These are phyloP conservation scores for Pulchroboletus neoregius DNA, from an alignment of 1,284 basidiomycete genomes.

Conservation along the genomic window DNA sequence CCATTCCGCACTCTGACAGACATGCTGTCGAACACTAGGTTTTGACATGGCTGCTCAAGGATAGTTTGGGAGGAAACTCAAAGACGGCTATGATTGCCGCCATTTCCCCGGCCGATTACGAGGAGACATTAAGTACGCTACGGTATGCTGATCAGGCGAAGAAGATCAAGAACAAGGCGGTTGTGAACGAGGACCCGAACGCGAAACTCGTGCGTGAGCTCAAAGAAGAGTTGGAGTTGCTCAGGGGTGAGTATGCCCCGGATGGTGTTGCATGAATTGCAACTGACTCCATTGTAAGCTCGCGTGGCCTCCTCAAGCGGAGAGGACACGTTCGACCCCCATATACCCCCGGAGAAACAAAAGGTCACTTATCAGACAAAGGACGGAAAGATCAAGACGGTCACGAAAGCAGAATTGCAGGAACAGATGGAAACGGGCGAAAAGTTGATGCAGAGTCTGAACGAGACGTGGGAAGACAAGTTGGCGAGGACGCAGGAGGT, in stretches of 20 bases:
- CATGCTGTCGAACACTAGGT: constrained; percentile 47
- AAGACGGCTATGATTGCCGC: constrained; percentile 99
- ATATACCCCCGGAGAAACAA: constrained; percentile 90
- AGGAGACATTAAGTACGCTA: constrained; percentile 93
- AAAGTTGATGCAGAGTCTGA: constrained; percentile 94
- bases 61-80: constrained; percentile 92
- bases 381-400: constrained; percentile 90
- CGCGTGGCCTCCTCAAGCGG: constrained; percentile 60
- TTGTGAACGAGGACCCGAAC: constrained; percentile 99
- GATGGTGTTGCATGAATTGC: constrained; percentile 1
- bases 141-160: constrained; percentile 98
- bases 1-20: constrained; percentile 9
- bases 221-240: constrained; percentile 94
- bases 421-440: constrained; percentile 96
- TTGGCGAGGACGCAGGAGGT: constrained; percentile 89
- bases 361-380: constrained; percentile 94
- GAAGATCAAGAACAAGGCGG: constrained; percentile 99
- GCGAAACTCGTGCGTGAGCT: constrained; percentile 97
- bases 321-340: constrained; percentile 84
- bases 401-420: constrained; percentile 94
- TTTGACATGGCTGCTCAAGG: constrained; percentile 96
- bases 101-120: constrained; percentile 96
- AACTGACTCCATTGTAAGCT: constrained; percentile 40
- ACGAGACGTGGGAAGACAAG: constrained; percentile 99
- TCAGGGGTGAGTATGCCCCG: constrained; percentile 54